Conservation (phyloP, 495 filamentous ascomycete genomes). For the Hypomontagnella monticulosa region DNA sequence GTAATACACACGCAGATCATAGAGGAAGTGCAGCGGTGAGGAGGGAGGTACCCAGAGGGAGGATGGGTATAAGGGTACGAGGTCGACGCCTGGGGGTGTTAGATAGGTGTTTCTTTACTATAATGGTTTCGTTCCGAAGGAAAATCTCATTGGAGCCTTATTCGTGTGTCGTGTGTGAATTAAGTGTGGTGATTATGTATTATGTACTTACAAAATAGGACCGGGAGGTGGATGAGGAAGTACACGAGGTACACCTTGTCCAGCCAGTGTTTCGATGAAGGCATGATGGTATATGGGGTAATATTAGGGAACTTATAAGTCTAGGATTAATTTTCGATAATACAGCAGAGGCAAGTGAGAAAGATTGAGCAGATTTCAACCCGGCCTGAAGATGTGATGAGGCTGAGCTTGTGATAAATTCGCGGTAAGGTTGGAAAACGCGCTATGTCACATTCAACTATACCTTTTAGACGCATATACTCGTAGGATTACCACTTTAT, state of each 20-base stretch:
- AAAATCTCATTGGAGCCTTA: background rate
- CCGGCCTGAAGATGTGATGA: too few relatives aligned
- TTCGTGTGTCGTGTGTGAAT: too few relatives aligned
- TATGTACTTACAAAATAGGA: constrained; percentile 70
- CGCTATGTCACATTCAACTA: too few relatives aligned
- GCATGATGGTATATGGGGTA: constrained; percentile 33
- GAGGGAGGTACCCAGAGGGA: constrained; percentile 56
- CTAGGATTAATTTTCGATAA: background rate
- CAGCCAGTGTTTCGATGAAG: constrained; percentile 46
- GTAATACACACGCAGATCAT: constrained; percentile 67
- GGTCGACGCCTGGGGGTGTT: constrained; percentile 66
- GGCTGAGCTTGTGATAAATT: too few relatives aligned
- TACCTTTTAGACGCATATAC: too few relatives aligned
- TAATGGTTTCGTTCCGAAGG: background rate
- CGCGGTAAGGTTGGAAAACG: too few relatives aligned
- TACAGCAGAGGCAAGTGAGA: background rate
- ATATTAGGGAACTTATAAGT: background rate
- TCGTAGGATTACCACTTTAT: too few relatives aligned
- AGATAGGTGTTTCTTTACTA: background rate
- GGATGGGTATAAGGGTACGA: constrained; percentile 70
- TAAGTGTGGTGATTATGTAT: too few relatives aligned
- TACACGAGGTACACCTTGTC: constrained; percentile 73
- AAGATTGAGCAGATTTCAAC: too few relatives aligned
- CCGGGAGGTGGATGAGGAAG: constrained; percentile 72
- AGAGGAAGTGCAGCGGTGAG: constrained; percentile 58